Evolutionary conservation across 2,329 filamentous ascomycete genomes (phyloP), one percentile per base, ranked within the genome.

Genomic region (Ascochyta lentis): DNA sequence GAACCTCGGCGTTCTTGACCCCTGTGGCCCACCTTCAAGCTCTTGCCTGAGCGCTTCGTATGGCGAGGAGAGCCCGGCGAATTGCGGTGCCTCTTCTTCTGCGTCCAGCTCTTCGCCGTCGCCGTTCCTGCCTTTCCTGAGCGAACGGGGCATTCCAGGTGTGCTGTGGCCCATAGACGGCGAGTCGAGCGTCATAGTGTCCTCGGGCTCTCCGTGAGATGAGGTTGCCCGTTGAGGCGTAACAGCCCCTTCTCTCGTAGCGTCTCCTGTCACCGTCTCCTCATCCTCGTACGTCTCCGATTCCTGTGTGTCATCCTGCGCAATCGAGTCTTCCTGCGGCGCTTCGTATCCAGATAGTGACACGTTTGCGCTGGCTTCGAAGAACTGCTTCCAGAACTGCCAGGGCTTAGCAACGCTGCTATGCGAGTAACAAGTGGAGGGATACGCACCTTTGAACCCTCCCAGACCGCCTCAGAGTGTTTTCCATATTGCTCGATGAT

Each of bases 301-400:
- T 10, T 73, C 63, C 39, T 71, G 70, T 4, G 73, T 74, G 24
- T 76, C 72, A 26, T 77, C 70, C 13, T 83, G 78, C 0, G 79
- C 81, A 15, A 77, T 79, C 46, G 82, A 78, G n/a, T 89, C 87
- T 24, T 81, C 79, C 6, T 76, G 74, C 22, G 87, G 83, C 71
- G 96, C 93, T 72, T 96, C 94, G 76, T 99, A 97, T 26, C 93
- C 92, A 0, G 92, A 96, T 10, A 99, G 84, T 10, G 94, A 96
- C 24, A 99, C 94, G 70, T 99, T 98, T 73, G 95, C 95, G 43
- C 93, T 96, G 33, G 95, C 92, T 79, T 99, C 95, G 77, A 99
- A 99, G 81, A 99, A 99, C 80, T 98, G 93, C 78, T 99, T 99
- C 95, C 95, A 99, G 78, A 99, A 99, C 90, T 96, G 70, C 15